phyloP scores from a whole-genome alignment of 2,329 filamentous ascomycete genomes.

The Botrytis elliptica region DNA sequence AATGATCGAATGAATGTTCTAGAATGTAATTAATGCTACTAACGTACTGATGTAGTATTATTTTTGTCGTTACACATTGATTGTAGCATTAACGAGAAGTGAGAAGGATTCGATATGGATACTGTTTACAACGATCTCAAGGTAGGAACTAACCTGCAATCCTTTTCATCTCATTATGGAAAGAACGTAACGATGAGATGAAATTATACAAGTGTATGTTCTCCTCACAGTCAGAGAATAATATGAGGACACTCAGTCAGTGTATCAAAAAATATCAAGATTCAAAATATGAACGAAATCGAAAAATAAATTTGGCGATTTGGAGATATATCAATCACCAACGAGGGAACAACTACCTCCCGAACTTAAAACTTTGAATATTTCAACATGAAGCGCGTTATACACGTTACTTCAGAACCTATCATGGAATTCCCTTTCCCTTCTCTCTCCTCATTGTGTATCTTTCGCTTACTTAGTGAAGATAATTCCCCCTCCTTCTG shows the following conservation, averaged over 20 bases:
- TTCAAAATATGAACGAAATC: not conserved
- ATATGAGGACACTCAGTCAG: not conserved
- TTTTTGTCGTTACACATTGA: not conserved
- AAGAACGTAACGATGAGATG: not conserved
- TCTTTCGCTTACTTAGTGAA: not conserved
- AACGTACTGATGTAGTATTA: not conserved
- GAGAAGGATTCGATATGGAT: not conserved
- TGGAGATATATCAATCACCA: fast-evolving
- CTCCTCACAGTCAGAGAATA: not conserved
- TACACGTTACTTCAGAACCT: not conserved
- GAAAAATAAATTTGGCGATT: not conserved
- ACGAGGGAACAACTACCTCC: not conserved
- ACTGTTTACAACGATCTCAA: not conserved
- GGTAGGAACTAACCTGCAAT: not conserved
- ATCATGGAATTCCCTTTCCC: not conserved
- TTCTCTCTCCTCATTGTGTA: not conserved
- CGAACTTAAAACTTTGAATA: fast-evolving
- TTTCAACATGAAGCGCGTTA: not conserved
- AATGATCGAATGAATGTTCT: not conserved
- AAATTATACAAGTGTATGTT: not conserved
- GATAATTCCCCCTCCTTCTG: fast-evolving
- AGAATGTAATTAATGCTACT: not conserved
- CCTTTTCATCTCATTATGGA: not conserved
- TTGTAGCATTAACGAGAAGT: not conserved
- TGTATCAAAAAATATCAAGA: not conserved